Percentiles rank a stretch among this genome's conserved stretches.
Conservation (phyloP, 2,329 filamentous ascomycete genomes). For the Fusarium duplospermum region DNA sequence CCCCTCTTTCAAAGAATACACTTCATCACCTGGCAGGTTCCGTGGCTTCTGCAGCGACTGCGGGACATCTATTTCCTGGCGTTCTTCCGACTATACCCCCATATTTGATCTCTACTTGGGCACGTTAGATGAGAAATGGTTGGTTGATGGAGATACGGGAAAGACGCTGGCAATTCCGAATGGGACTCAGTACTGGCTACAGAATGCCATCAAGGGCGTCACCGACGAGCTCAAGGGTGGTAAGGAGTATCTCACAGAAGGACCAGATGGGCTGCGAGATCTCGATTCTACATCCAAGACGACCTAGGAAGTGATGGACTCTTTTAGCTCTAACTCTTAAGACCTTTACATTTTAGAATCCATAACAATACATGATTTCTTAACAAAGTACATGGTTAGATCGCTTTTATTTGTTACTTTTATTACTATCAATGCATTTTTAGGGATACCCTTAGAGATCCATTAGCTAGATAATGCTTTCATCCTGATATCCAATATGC, state of each 20-base stretch:
- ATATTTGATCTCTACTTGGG: slow-evolving; percentile 27
- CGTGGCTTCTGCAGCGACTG: slow-evolving; percentile 23
- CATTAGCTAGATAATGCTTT: neutral
- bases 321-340: neutral
- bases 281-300: neutral
- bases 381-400: no score
- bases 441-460: neutral
- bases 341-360: neutral
- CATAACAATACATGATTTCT: no score
- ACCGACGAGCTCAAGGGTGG: slow-evolving; percentile 24
- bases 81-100: slow-evolving; percentile 15
- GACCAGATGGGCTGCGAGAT: slow-evolving; percentile 58
- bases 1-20: slow-evolving; percentile 16
- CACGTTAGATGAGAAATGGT: slow-evolving; percentile 25
- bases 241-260: slow-evolving; percentile 15
- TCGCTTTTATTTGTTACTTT: neutral
- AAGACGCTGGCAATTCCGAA: slow-evolving; percentile 15
- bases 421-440: neutral
- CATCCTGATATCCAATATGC: neutral
- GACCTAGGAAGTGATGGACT: neutral
- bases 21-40: slow-evolving; percentile 11
- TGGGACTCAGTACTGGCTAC: slow-evolving; percentile 27
- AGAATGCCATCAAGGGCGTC: slow-evolving; percentile 16
- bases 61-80: slow-evolving; percentile 19
- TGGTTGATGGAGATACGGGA: neutral